Base-by-base conservation (phyloP, 805 yeast genomes). In the Ogataea populi-albae region DNA sequence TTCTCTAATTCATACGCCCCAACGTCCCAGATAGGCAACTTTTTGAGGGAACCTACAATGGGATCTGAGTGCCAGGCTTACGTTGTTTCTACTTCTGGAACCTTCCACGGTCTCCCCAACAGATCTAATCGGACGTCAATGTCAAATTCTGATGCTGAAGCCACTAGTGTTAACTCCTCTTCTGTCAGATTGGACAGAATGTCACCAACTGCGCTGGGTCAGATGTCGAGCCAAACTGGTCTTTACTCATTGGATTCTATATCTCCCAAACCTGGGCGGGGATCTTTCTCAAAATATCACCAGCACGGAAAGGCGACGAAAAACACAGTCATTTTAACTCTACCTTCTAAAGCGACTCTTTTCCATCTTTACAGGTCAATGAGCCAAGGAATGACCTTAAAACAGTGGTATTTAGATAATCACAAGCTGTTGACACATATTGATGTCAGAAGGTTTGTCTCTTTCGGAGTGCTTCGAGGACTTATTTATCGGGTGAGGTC, bases 1-100 rank as follows among this genome's bases (percentile, higher is more conserved):
- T 93, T 89, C 56, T 66, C 80, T 30, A 91, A 87, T 60, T 77
- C 81, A 17, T 93, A 93, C 62, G 93, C 96, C 0, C 86, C 95
- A 16, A 86, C 98, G 0, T 80, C 93, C 23, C 73, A 75, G 28
- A 75, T 93, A 17, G 77, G 84, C 0, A 59, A 67, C 22, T 86
- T 94, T 46, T 66, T 86, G 30, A 73, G 73, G 26, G 84, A 79
- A 45, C 64, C 69, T 6, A 66, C 71, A 1, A 68, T 91, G 71
- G 85, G 88, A 8, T 71, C 75, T 8, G 95, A 88, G 48, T 91
- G 98, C 56, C 95, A 86, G 54, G 76, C 81, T 1, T 93, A 87
- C 51, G 89, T 88, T 2, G 69, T 77, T 30, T 60, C 76, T 25
- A 49, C 68, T 22, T 55, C 68, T 10, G 62, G 62, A 4, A 47